Conservation (phyloP, 352 stramenopile genomes). For the Phytophthora pseudosyringae region DNA sequence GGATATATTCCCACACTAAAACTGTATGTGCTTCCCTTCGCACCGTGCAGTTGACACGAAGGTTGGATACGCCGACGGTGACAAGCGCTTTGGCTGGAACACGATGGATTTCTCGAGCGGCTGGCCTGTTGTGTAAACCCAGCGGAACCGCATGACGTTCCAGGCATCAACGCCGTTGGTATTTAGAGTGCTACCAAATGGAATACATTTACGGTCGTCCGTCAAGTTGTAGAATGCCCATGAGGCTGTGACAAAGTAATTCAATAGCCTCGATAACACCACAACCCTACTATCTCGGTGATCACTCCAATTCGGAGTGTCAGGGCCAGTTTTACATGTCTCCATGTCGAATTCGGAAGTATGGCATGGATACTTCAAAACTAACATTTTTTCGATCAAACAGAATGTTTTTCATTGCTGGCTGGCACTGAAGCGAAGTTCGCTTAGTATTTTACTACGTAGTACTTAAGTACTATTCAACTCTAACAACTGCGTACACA, state of each 20-base stretch:
- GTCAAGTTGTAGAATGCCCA: too few species aligned
- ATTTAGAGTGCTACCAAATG: neutral
- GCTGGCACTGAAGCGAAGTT: neutral
- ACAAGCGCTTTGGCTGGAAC: conserved; percentile 62
- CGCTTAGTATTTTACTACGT: neutral
- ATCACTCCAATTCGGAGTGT: too few species aligned
- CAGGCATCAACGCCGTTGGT: too few species aligned
- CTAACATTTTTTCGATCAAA: neutral
- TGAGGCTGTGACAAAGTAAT: too few species aligned
- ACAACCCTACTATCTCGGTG: too few species aligned
- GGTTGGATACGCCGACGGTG: conserved; percentile 48
- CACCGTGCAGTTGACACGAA: conserved; percentile 42
- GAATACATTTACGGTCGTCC: neutral
- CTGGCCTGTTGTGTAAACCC: conserved; percentile 47
- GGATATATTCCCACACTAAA: neutral
- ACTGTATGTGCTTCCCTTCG: neutral
- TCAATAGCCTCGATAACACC: too few species aligned
- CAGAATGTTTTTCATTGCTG: too few species aligned
- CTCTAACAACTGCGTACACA: too few species aligned
- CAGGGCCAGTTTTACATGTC: too few species aligned
- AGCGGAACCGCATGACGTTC: neutral
- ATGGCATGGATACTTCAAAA: neutral
- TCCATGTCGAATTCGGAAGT: too few species aligned
- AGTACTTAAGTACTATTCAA: too few species aligned
- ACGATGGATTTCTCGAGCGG: conserved; percentile 50